phyloP scores from a whole-genome alignment of 768 basidiomycete genomes.

The Termitomyces sp. region DNA sequence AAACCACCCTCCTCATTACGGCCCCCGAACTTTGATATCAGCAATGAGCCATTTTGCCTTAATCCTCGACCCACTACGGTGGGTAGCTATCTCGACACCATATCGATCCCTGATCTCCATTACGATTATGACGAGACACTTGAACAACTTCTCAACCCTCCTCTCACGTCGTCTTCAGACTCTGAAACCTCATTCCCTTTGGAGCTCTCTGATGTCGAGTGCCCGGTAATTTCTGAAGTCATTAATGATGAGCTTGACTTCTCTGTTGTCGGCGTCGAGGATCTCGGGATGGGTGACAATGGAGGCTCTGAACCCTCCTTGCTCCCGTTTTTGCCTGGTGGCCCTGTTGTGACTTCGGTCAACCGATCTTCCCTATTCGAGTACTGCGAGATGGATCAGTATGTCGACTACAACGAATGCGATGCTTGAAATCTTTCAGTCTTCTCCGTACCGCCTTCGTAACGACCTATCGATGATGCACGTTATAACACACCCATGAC shows the following conservation, averaged over 20 bases:
- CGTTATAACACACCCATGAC: not conserved
- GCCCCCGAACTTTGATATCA: slow-evolving; percentile 16
- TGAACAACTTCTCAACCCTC: not conserved
- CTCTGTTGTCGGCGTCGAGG: not conserved
- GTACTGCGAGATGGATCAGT: slow-evolving; percentile 13
- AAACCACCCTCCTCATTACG: slow-evolving; percentile 3
- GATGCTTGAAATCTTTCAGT: not conserved
- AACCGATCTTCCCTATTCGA: not conserved
- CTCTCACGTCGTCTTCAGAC: not conserved
- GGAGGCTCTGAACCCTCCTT: not conserved
- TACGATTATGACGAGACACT: slow-evolving; percentile 2
- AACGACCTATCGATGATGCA: not conserved
- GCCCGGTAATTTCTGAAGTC: not conserved
- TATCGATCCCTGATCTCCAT: not conserved
- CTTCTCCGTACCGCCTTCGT: not conserved
- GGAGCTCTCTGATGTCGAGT: slow-evolving; percentile 3
- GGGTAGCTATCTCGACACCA: slow-evolving; percentile 4
- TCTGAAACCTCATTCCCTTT: not conserved
- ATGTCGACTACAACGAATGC: slow-evolving; percentile 11
- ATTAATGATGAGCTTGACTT: not conserved
- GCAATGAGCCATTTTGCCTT: slow-evolving; percentile 14
- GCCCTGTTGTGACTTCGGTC: not conserved
- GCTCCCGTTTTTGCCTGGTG: not conserved
- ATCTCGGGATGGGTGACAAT: not conserved
- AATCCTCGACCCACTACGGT: not conserved